Evolutionary conservation across 2,329 filamentous ascomycete species (phyloP), one percentile per base, ranked within the genome.

Genomic region (Aspergillus carbonarius): DNA sequence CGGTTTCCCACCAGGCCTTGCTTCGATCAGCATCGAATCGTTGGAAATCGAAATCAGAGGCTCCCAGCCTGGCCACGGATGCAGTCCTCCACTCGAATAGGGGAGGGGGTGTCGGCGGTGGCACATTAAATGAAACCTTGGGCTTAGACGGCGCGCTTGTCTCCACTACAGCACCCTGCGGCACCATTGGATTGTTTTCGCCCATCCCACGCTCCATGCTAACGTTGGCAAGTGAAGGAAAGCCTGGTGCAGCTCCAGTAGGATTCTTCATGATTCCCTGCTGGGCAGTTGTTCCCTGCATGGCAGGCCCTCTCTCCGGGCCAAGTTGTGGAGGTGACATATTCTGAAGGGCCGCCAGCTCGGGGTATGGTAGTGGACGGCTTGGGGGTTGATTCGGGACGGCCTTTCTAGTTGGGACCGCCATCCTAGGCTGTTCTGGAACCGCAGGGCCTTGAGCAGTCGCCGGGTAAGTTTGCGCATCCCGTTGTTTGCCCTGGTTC

Each of bases 1-100:
- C 79, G 54, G 81, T 80, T 70, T 96, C 92, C 91, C 92, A 95
- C 91, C 91, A 96, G 1, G 90, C 79, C 64, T 83, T 83, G 61
- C 80, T 80, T 61, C 78, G 82, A 42, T 86, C 84, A 30, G 68
- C 66, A 35, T 74, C 69, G 15, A 73, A 60, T 18, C 78, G 74
- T 57, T 81, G 79, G 32, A 90, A 81, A 59, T 90, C 85, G 30
- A 91, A 80, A 52, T 90, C 75, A 1, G 79, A 71, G 1, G 83
- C 82, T 0, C 81, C 79, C 3, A 92, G 76, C 7, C 82, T 83
- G 34, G 87, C 88, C 34, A 88, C 80, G 0, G 83, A 85, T 7
- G 83, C 88, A 67, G 86, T 86, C 70, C 84, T 88, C 89, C 89
- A 92, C 70, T 93, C 90, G 17, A 74, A 74, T 25, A 78, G 66